These are phyloP conservation scores for Trichoderma gracile DNA, from an alignment of 2,329 filamentous ascomycete species.

Conservation along the genomic window DNA sequence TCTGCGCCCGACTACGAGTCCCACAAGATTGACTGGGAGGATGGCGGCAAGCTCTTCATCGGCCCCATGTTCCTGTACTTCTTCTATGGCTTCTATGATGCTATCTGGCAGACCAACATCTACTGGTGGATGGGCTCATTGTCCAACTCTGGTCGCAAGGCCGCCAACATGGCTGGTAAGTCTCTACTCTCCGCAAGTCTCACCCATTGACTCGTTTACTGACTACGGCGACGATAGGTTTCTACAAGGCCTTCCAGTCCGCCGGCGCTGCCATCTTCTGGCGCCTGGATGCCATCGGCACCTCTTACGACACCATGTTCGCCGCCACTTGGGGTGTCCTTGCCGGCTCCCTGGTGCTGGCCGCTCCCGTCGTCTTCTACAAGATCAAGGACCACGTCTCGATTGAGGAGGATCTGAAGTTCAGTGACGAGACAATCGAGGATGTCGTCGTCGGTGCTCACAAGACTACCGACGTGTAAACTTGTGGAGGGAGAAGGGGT, in stretches of 20 bases:
- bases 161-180: conserved; percentile 82
- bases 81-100: conserved; percentile 87
- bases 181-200: conserved; percentile 20
- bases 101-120: conserved; percentile 75
- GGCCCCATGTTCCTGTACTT: conserved; percentile 88
- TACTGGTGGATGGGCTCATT: conserved; percentile 82
- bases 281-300: conserved; percentile 39
- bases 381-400: conserved; percentile 81
- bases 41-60: conserved; percentile 59
- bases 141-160: conserved; percentile 87
- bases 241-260: conserved; percentile 72
- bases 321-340: conserved; percentile 73
- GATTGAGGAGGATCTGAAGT: conserved; percentile 78
- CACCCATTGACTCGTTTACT: not conserved
- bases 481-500: not conserved
- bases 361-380: conserved; percentile 74
- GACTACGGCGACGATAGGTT: conserved; percentile 50
- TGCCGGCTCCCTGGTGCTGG: conserved; percentile 70
- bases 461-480: conserved; percentile 33
- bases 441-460: conserved; percentile 51
- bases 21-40: conserved; percentile 61
- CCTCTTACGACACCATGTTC: conserved; percentile 70
- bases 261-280: conserved; percentile 62
- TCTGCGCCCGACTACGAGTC: conserved; percentile 31
- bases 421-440: conserved; percentile 75